phyloP scores from a whole-genome alignment of 345 rosid species.

The Ricinus communis region DNA sequence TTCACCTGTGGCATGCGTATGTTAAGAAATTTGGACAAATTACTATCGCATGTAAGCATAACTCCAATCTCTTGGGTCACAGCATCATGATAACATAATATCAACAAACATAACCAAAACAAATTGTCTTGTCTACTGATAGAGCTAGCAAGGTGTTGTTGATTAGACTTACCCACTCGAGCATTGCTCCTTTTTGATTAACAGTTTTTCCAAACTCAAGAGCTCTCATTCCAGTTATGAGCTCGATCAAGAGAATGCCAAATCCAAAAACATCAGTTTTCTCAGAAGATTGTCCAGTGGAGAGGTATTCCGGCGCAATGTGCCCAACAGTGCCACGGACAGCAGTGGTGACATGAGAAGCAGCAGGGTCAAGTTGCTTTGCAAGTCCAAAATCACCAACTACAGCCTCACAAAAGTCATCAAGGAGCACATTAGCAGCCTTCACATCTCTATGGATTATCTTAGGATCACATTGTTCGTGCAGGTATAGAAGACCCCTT shows the following conservation, averaged over 20 bases:
- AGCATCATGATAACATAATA: background rate
- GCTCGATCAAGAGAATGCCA: conserved; percentile 87
- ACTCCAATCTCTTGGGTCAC: background rate
- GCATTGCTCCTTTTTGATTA: conserved; percentile 90
- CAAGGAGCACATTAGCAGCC: conserved; percentile 88
- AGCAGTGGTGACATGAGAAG: conserved; percentile 91
- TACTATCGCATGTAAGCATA: too few relatives aligned
- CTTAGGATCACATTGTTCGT: conserved; percentile 94
- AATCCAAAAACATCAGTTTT: conserved; percentile 96
- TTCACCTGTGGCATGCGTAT: conserved; percentile 52
- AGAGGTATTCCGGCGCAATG: conserved; percentile 92
- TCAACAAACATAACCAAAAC: background rate
- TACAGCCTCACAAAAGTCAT: conserved; percentile 77
- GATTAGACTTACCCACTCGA: conserved; percentile 68
- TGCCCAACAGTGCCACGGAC: conserved; percentile 96
- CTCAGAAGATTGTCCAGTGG: conserved; percentile 96
- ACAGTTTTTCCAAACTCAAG: conserved; percentile 83
- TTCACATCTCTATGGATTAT: conserved; percentile 92
- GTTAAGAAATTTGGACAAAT: background rate
- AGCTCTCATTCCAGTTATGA: conserved; percentile 91
- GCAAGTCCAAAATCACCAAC: conserved; percentile 99
- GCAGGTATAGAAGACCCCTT: conserved; percentile 84
- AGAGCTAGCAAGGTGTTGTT: background rate
- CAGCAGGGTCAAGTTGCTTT: conserved; percentile 85
- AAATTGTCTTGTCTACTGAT: background rate